A percentile compares a stretch with the other conserved stretches of the same genome.
Evolutionary conservation across 257 asterid genomes (phyloP).

Genomic region (Capsicum baccatum): DNA sequence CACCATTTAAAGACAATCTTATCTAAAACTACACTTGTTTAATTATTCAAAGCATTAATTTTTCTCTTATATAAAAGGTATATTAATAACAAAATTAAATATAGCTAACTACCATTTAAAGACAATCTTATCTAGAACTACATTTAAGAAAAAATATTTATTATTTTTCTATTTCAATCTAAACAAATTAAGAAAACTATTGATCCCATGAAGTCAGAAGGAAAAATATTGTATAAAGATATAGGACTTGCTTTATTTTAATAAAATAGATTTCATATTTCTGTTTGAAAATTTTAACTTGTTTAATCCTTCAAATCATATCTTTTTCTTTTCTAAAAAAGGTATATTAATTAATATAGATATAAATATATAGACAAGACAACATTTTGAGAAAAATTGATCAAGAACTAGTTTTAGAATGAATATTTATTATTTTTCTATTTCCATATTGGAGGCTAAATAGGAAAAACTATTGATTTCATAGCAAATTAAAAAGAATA

Average conservation of each 20-base stretch:
- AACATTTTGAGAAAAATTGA: background rate
- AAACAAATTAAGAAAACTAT: background rate
- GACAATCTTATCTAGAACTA: background rate
- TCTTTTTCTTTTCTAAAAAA: background rate
- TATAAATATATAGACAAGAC: background rate
- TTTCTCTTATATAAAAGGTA: background rate
- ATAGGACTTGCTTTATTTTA: too few species aligned
- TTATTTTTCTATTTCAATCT: background rate
- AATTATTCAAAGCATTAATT: too few species aligned
- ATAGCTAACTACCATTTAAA: background rate
- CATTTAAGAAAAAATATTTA: background rate
- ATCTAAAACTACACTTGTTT: too few species aligned
- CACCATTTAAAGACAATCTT: too few species aligned
- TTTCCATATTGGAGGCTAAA: background rate
- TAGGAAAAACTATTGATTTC: too few species aligned
- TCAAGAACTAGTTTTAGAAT: background rate
- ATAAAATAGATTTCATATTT: too few species aligned
- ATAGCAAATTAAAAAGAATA: background rate
- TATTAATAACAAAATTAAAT: background rate
- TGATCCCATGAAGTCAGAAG: background rate
- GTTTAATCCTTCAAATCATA: too few species aligned
- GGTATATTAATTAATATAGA: background rate
- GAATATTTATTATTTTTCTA: background rate
- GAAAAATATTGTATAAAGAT: background rate
- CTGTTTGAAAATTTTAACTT: too few species aligned